phyloP scores from a whole-genome alignment of 768 basidiomycete genomes.

The Porphyrellus cyaneotinctus region DNA sequence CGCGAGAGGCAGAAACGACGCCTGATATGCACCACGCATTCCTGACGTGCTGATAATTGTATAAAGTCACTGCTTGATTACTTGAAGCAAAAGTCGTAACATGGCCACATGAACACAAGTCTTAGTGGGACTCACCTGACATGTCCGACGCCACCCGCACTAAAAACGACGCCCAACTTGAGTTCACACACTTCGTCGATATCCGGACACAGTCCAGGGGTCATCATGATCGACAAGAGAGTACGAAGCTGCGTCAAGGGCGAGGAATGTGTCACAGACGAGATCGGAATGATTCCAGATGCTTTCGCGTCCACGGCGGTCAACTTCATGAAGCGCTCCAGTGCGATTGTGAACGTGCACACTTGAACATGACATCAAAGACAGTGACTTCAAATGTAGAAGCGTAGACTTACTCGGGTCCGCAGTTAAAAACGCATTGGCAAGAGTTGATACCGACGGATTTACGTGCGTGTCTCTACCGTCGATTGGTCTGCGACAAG shows the following conservation, averaged over 20 bases:
- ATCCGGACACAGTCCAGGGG: constrained; percentile 63
- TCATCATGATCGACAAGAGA: constrained; percentile 61
- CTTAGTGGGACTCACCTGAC: constrained; percentile 41
- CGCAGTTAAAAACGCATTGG: constrained; percentile 11
- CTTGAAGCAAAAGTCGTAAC: constrained; percentile 7
- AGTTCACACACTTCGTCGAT: constrained; percentile 66
- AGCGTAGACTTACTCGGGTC: constrained; percentile 23
- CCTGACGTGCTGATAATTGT: constrained; percentile 32
- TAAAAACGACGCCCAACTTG: constrained; percentile 47
- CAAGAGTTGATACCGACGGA: constrained; percentile 24
- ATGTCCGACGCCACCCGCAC: constrained; percentile 42
- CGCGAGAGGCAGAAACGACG: constrained; percentile 63
- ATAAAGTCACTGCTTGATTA: constrained; percentile 39
- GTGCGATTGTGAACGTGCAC: constrained; percentile 45
- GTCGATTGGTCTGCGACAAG: constrained; percentile 22
- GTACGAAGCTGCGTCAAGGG: constrained; percentile 54
- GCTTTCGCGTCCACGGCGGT: constrained; percentile 48
- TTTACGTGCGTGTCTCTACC: constrained; percentile 24
- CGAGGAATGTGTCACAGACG: constrained; percentile 30
- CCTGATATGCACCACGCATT: constrained; percentile 73
- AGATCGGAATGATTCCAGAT: constrained; percentile 46
- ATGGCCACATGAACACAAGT: background rate
- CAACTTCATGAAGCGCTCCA: constrained; percentile 50
- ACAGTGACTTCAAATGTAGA: constrained; percentile 11
- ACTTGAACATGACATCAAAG: constrained; percentile 34